Conservation (phyloP, 257 asterid species). For the Handroanthus guayacan region DNA sequence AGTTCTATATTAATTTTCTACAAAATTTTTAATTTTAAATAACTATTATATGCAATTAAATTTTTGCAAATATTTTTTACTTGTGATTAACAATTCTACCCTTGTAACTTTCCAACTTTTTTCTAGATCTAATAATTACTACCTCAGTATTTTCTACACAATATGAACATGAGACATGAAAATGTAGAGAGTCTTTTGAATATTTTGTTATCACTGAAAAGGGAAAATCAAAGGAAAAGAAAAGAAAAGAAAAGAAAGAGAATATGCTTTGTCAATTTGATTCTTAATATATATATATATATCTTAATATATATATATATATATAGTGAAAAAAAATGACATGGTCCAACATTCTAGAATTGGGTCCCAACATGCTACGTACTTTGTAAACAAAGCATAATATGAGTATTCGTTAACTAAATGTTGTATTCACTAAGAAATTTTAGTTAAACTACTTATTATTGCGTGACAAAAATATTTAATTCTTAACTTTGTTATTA, state of each 20-base stretch:
- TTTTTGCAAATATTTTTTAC: too few species aligned
- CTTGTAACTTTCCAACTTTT: neutral
- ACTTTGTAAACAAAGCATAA: neutral
- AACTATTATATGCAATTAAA: neutral
- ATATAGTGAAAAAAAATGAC: neutral
- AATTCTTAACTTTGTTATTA: too few species aligned
- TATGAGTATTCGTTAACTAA: neutral
- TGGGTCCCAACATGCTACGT: neutral
- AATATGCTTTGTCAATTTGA: neutral
- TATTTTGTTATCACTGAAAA: neutral
- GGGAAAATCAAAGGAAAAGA: neutral
- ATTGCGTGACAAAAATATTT: too few species aligned
- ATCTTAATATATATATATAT: neutral
- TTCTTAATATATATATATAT: neutral
- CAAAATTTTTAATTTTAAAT: neutral
- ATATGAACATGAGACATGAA: neutral
- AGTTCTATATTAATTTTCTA: too few species aligned
- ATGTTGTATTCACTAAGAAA: neutral
- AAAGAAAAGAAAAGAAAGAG: neutral
- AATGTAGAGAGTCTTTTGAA: neutral
- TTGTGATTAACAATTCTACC: neutral
- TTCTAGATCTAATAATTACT: neutral
- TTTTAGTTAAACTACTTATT: neutral
- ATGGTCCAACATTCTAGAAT: conserved; percentile 23
- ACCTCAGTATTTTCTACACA: neutral